Base-by-base conservation (phyloP, 352 stramenopile genomes). In the Globisporangium acanthophoron region DNA sequence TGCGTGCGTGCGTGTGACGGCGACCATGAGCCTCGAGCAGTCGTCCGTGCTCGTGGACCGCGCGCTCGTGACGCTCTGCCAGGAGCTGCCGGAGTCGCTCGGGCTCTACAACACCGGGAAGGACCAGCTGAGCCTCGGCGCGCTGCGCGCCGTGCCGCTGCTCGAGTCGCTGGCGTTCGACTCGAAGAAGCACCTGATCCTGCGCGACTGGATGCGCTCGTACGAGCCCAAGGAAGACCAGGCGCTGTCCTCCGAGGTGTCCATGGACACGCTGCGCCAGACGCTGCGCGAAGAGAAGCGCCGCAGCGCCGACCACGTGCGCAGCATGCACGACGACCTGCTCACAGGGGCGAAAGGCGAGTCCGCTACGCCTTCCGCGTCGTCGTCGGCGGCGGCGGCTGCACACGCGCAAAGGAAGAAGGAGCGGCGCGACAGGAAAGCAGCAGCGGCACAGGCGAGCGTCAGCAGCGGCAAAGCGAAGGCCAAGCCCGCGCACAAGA, bases 131-230 rank as follows among this genome's bases (percentile, higher is more conserved):
- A 81, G 70, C 47, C 61, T 92, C 20, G 68, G 58, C 12, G 78
- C 82, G 21, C 59, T 92, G 46, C 82, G 80, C 20, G 33, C 62
- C 3, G 63, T 90, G 43, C 69, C 78, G 27, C 62, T 88, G 51
- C 66, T 89, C 37, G 80, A 89, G 54, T 29, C 76, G 13, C 50
- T 92, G 37, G 46, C 53, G 27, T 66, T 76, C 27, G 68, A 85
- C 40, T 87, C 82, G 53, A 71, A 70, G 46, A 92, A 92, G 59
- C 61, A 88, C 44, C 61, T 64, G 35, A 71, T 92, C 24, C 62
- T 92, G 29, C 67, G 73, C 44, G 82, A 92, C 61, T 92, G 82
- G 82, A 90, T 92, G 82, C 74, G 69, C 40, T 64, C 70, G 53
- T 92, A 85, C 64, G 69, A 74, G 47, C 58, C 73, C 5, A 57